A percentile compares a stretch with the other conserved stretches of the same genome.
Conservation (phyloP, 2,329 filamentous ascomycete genomes). For the Monascus ruber region DNA sequence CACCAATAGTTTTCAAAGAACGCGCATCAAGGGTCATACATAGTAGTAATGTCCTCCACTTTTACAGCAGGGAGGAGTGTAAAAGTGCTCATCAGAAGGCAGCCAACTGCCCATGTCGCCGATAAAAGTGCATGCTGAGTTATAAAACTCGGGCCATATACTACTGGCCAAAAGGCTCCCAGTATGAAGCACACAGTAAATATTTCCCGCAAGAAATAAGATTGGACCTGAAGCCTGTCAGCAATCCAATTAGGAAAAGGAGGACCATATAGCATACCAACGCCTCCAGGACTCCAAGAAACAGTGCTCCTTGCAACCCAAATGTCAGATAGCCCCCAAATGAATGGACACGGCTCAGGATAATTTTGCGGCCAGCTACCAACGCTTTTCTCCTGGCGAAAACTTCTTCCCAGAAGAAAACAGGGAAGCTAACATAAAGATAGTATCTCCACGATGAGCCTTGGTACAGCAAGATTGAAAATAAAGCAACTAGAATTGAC, state of each 20-base stretch:
- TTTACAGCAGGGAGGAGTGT: conserved; percentile 83
- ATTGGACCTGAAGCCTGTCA: conserved; percentile 54
- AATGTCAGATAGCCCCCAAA: conserved; percentile 48
- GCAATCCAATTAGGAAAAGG: conserved; percentile 1
- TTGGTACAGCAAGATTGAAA: conserved; percentile 67
- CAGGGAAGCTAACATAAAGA: conserved; percentile 79
- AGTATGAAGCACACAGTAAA: conserved; percentile 70
- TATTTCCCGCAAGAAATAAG: conserved; percentile 83
- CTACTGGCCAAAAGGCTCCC: conserved; percentile 64
- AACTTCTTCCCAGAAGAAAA: conserved; percentile 94
- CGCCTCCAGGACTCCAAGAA: conserved; percentile 65
- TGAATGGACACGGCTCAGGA: conserved; percentile 60
- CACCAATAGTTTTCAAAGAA: not conserved
- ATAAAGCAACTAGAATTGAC: conserved; percentile 62
- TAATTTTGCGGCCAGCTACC: conserved; percentile 49
- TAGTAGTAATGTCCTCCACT: conserved; percentile 60
- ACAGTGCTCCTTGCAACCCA: conserved; percentile 51
- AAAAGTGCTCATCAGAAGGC: conserved; percentile 76
- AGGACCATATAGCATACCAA: conserved; percentile 45
- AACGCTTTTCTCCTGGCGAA: conserved; percentile 65
- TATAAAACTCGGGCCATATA: conserved; percentile 64
- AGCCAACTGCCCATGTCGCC: conserved; percentile 63
- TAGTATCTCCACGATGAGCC: conserved; percentile 78
- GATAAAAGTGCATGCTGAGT: conserved; percentile 52
- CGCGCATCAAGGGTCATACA: conserved; percentile 43